Base-by-base conservation (phyloP, 306 rosid genomes). In the Gastrolobium villosum region DNA sequence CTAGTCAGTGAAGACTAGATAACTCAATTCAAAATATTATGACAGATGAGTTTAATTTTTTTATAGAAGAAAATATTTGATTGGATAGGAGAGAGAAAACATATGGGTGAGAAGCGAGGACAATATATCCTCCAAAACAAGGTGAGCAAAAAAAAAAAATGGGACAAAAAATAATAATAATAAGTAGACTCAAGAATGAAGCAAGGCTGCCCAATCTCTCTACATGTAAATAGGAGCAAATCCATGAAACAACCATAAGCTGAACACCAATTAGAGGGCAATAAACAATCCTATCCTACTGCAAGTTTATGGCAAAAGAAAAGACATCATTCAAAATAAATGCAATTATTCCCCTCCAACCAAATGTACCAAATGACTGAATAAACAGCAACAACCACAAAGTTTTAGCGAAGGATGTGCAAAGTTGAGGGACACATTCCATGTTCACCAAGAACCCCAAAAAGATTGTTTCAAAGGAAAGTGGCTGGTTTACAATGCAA, bases 151-250 rank as follows among this genome's bases (percentile, higher is more conserved):
- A 44, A 4, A n/a, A n/a, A n/a, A 10, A 5, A 43, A 1, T 2
- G 49, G 2, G 0, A 1, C 3, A 28, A 28, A 43, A 10, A 28
- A 0, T 7, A 13, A 30, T n/a, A n/a, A n/a, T 49, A 69, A 32
- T 7, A 41, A 54, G 50, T 35, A 57, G 15, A 44, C 61, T 68
- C 15, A 4, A 56, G 40, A 77, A 43, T 65, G 60, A n/a, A 43
- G 69, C 56, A 78, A 68, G 76, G 41, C 43, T 78, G 70, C 50
- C 53, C 76, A 57, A 11, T 67, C 74, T 65, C 5, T 52, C 61
- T 5, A 32, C 65, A 41, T 10, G 60, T 39, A 31, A 31, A 8
- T 28, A 31, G 37, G 34, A 65, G 75, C 61, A 36, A 35, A 5
- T 48, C 31, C 50, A 34, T 75, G 71, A 62, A 76, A 53, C 15